Base-by-base conservation (phyloP, 2,329 filamentous ascomycete species). In the Penicillium occitanis region DNA sequence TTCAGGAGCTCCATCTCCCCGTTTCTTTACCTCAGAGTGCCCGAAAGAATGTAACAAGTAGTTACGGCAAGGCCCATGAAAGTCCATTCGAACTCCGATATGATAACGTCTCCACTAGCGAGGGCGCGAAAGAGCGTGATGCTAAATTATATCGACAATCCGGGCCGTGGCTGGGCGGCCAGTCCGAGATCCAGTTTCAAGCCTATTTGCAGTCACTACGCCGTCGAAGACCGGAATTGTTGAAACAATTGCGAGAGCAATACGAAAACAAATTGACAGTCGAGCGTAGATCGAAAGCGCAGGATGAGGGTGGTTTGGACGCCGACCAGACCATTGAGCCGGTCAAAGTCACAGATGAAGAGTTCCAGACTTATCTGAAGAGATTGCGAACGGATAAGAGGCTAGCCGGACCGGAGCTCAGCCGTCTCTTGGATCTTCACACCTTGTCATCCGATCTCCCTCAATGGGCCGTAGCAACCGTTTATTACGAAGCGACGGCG, bases 1-100 rank as follows among this genome's bases (percentile, higher is more conserved):
- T 90, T 81, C 90, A 92, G 75, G 91, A 96, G 77, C 83, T 97
- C 76, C 85, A 87, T 66, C 80, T 97, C 63, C 88, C 91, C 5
- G 81, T 97, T 67, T 85, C 88, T 19, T 82, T 87, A 30, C 73
- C 72, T 25, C 35, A 19, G n/a, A 8, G 35, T n/a, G 25, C 65
- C 4, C 35, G 51, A 17, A 66, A 61, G 53, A 58, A 33, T 5
- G 25, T n/a, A 19, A 46, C 53, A 19, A 53, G 58, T 6, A 40
- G 44, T 5, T 51, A 44, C 48, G 60, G 35, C 7, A 63, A 46
- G 55, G 71, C 69, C 55, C 77, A 79, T 48, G 71, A 75, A 46
- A 79, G 77, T 69, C 77, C 77, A 1, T 79, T 83, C 68, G 81
- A 83, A 66, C 70, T 75, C 1, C 69, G 74, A 46, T 62, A 79